phyloP scores from a whole-genome alignment of 768 basidiomycete species.

The Lentinula detonsa region DNA sequence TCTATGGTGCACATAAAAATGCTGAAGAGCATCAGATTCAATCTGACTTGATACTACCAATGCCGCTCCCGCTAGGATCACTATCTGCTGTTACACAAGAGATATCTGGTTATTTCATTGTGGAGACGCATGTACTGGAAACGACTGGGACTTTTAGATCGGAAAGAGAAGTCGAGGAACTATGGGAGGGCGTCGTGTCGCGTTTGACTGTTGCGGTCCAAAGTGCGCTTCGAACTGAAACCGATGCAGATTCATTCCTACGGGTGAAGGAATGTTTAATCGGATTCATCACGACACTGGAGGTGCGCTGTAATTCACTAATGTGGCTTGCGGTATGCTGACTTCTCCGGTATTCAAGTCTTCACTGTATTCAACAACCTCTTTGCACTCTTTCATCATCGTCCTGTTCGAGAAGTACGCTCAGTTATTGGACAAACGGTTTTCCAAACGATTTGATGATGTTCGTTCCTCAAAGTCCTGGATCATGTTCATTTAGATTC shows the following conservation, averaged over 20 bases:
- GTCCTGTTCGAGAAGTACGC: slow-evolving; percentile 89
- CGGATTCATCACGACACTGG: slow-evolving; percentile 86
- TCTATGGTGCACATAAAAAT: background rate
- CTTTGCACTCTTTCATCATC: slow-evolving; percentile 80
- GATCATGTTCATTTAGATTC: background rate
- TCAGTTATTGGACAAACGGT: slow-evolving; percentile 73
- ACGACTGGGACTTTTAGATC: slow-evolving; percentile 90
- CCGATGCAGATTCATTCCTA: slow-evolving; percentile 76
- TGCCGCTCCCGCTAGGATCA: slow-evolving; percentile 56
- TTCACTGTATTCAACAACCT: slow-evolving; percentile 79
- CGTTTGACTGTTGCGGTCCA: slow-evolving; percentile 72
- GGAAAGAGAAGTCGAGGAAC: slow-evolving; percentile 84
- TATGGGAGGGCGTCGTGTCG: slow-evolving; percentile 85
- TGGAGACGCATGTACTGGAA: slow-evolving; percentile 87
- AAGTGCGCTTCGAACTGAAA: slow-evolving; percentile 63
- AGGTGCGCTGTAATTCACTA: slow-evolving; percentile 40
- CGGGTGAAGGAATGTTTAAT: slow-evolving; percentile 79
- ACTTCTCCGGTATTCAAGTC: slow-evolving; percentile 40
- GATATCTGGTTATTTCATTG: slow-evolving; percentile 96
- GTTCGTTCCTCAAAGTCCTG: slow-evolving; percentile 35
- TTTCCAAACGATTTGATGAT: slow-evolving; percentile 72
- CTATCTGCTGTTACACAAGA: slow-evolving; percentile 82
- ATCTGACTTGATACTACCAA: slow-evolving; percentile 90
- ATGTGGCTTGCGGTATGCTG: background rate
- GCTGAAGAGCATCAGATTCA: slow-evolving; percentile 59